These are phyloP conservation scores for Fusarium foetens DNA, from an alignment of 2,329 filamentous ascomycete species.

Conservation along the genomic window DNA sequence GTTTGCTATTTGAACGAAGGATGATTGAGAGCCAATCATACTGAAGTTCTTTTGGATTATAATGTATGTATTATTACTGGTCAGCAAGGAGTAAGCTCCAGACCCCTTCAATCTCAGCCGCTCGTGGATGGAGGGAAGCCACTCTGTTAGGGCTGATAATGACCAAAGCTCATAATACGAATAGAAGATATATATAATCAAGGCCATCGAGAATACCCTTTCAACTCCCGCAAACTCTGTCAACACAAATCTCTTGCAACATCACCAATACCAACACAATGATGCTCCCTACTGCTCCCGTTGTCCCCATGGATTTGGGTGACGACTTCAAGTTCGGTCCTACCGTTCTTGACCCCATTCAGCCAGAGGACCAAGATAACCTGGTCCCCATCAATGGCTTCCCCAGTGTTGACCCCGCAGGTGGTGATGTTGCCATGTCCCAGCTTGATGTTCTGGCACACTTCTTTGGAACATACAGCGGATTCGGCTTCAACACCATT, in stretches of 20 bases:
- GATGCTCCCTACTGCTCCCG: slow-evolving; percentile 18
- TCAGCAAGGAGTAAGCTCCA: neutral
- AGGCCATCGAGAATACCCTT: neutral
- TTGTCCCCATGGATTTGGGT: slow-evolving; percentile 25
- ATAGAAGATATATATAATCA: neutral
- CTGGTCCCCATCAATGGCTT: slow-evolving; percentile 8
- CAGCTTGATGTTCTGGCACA: slow-evolving; percentile 38
- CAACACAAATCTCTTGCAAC: neutral
- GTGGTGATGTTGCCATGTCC: slow-evolving; percentile 14
- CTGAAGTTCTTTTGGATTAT: neutral
- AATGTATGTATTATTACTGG: neutral
- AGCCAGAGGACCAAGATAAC: slow-evolving; percentile 12
- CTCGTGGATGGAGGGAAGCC: neutral
- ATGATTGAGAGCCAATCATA: neutral
- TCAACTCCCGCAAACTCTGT: too few species aligned
- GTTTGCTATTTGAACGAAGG: fast-evolving
- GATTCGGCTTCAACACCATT: slow-evolving; percentile 52
- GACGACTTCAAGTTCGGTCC: slow-evolving; percentile 30
- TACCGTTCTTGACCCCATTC: slow-evolving; percentile 25
- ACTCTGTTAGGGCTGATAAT: neutral
- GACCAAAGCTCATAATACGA: neutral
- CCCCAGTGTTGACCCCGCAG: neutral
- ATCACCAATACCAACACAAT: neutral
- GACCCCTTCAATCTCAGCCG: neutral
- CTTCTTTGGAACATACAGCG: slow-evolving; percentile 46